phyloP scores from a whole-genome alignment of 176 grass and related monocot genomes.

The Carex cristatella region DNA sequence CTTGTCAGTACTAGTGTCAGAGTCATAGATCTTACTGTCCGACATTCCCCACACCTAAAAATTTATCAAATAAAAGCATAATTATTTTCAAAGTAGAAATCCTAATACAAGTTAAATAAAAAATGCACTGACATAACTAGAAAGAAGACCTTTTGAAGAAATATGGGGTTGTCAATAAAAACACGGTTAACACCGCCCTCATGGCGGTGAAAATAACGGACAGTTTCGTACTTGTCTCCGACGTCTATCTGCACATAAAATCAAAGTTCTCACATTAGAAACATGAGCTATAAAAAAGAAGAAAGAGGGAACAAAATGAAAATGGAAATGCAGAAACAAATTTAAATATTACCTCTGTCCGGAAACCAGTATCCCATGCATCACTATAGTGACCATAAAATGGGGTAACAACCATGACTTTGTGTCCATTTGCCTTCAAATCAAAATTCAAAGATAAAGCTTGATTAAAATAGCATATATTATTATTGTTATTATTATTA shows the following conservation, averaged over 20 bases:
- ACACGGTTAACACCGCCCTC: too few species aligned
- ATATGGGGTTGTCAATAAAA: too few species aligned
- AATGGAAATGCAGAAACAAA: neutral
- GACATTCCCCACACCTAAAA: slow-evolving; percentile 74
- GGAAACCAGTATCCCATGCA: slow-evolving; percentile 73
- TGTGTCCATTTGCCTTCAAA: slow-evolving; percentile 65
- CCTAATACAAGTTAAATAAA: too few species aligned
- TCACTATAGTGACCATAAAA: slow-evolving; percentile 95
- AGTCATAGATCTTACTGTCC: slow-evolving; percentile 68
- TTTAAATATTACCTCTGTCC: slow-evolving; percentile 35
- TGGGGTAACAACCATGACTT: slow-evolving; percentile 68
- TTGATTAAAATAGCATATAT: neutral
- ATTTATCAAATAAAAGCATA: neutral
- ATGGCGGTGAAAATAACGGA: too few species aligned
- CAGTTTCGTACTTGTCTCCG: too few species aligned
- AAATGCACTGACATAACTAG: too few species aligned
- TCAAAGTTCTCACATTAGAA: too few species aligned
- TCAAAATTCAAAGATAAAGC: neutral
- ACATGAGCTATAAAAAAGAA: neutral
- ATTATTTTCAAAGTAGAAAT: neutral
- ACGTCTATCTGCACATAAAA: too few species aligned
- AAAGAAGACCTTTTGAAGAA: too few species aligned
- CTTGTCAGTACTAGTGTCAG: slow-evolving; percentile 44
- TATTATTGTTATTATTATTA: neutral
- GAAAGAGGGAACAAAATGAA: neutral